Conservation (phyloP, 495 filamentous ascomycete genomes). For the Penicillium canariense region DNA sequence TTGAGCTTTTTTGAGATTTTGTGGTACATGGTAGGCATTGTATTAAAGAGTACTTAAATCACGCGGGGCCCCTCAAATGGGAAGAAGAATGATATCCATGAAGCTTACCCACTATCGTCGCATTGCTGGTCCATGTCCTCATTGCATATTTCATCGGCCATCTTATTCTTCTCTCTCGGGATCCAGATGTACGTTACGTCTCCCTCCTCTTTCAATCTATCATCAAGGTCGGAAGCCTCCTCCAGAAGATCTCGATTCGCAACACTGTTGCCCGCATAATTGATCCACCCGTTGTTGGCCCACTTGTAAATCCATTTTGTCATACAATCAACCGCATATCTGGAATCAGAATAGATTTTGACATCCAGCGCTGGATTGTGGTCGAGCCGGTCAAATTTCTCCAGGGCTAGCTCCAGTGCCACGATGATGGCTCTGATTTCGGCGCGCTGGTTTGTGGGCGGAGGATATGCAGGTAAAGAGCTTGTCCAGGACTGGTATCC, state of each 20-base stretch:
- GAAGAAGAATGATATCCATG: no score
- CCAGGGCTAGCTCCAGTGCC: conserved; percentile 32
- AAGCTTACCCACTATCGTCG: background rate
- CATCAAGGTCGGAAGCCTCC: conserved; percentile 27
- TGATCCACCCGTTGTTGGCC: background rate
- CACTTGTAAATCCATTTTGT: background rate
- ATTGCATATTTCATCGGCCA: background rate
- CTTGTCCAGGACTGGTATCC: background rate
- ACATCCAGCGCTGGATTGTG: background rate
- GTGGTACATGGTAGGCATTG: no score
- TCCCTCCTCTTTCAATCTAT: conserved; percentile 23
- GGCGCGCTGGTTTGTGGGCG: conserved; percentile 40
- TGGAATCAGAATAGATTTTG: background rate
- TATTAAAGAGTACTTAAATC: no score
- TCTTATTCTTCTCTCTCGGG: background rate
- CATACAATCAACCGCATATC: conserved; percentile 1
- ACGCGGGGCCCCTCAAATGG: no score
- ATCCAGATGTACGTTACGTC: conserved; percentile 21
- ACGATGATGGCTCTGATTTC: conserved; percentile 39
- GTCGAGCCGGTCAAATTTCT: conserved; percentile 21
- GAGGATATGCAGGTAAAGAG: conserved; percentile 9
- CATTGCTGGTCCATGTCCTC: background rate
- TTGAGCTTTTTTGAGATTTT: no score
- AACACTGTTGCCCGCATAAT: conserved; percentile 7
- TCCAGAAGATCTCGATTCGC: conserved; percentile 37